Percentiles rank a stretch among this genome's conserved stretches.
These are phyloP conservation scores for Dovyalis caffra DNA, from an alignment of 345 rosid genomes.

Conservation along the genomic window DNA sequence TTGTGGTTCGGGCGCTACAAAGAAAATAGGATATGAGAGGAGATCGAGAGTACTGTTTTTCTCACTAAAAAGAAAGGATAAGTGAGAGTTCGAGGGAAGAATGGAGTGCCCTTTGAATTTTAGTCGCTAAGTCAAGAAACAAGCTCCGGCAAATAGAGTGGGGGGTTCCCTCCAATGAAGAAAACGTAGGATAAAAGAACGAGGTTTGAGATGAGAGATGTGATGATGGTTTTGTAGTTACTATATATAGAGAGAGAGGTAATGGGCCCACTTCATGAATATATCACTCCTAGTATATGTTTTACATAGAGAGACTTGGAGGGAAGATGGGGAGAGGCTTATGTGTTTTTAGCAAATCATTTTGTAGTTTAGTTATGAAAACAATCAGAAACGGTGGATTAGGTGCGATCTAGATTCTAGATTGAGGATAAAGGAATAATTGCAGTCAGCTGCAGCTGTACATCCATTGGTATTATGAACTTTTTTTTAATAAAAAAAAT, in stretches of 20 bases:
- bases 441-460: no score
- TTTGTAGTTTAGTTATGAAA: no score
- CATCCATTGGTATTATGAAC: no score
- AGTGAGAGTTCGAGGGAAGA: background rate
- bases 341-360: no score
- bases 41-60: background rate
- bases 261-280: background rate
- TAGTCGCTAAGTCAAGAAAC: background rate
- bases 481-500: no score
- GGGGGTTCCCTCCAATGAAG: background rate
- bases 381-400: no score
- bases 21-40: background rate
- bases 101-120: no score
- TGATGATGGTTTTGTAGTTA: background rate
- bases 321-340: no score
- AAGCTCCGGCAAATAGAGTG: background rate
- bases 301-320: background rate
- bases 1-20: background rate
- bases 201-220: background rate
- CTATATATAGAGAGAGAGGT: background rate
- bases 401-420: background rate
- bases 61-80: background rate
- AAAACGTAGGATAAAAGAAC: background rate
- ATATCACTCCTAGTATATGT: background rate
- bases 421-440: background rate